Conservation (phyloP, 371 early-diverging fungal genomes). For the Circinella minor region DNA sequence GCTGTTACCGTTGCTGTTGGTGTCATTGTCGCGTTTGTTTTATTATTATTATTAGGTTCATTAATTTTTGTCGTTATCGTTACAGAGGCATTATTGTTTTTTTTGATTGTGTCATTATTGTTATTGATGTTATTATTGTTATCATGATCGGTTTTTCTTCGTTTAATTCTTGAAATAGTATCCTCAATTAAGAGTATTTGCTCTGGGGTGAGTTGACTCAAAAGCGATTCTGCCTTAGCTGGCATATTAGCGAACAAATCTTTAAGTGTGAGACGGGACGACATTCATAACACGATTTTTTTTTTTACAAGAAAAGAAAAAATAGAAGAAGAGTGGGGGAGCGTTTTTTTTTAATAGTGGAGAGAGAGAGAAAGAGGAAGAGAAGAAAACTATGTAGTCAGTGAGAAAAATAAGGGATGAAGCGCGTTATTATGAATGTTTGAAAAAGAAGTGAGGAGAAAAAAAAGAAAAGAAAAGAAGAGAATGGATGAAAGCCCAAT, state of each 20-base stretch:
- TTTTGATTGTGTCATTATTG: conserved; percentile 2
- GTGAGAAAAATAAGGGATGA: not conserved
- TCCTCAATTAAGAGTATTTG: conserved; percentile 43
- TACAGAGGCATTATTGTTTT: not conserved
- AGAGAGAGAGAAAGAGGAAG: not conserved
- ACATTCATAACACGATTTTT: conserved; percentile 5
- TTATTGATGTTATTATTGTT: conserved; percentile 5
- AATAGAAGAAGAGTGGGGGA: conserved; percentile 3
- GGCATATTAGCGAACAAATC: conserved; percentile 38
- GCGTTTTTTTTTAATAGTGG: not conserved
- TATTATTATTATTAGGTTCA: not conserved
- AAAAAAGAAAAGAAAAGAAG: conserved; percentile 12
- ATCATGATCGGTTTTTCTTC: conserved; percentile 33
- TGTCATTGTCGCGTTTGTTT: conserved; percentile 3
- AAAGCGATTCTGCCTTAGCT: conserved; percentile 36
- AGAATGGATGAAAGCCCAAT: conserved; percentile 4
- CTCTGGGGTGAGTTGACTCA: conserved; percentile 38
- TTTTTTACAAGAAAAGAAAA: too few relatives aligned
- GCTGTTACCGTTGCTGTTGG: not conserved
- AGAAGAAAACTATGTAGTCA: not conserved
- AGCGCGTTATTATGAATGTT: too few relatives aligned
- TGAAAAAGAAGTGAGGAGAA: not conserved
- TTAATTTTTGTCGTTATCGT: not conserved
- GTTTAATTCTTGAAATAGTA: conserved; percentile 42
- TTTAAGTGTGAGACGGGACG: conserved; percentile 33